Evolutionary conservation across 805 yeast genomes (phyloP).

Genomic region (Isabelozyma pseudorhagii): DNA sequence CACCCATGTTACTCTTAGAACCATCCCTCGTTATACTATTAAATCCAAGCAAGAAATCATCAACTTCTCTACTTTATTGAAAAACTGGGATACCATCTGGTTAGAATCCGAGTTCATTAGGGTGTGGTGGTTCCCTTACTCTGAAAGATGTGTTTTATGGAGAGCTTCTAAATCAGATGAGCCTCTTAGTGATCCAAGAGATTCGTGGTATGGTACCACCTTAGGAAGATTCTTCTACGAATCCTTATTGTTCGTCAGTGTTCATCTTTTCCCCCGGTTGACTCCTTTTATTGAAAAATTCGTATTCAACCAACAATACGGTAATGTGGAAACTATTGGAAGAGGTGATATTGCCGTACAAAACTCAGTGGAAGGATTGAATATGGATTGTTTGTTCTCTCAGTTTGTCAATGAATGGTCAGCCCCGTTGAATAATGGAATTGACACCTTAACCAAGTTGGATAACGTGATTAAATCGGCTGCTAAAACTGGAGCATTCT

Average conservation of each 20-base stretch:
- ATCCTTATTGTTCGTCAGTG: conserved; percentile 73
- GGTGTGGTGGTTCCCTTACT: conserved; percentile 97
- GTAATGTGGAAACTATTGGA: conserved; percentile 63
- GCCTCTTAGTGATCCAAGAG: conserved; percentile 59
- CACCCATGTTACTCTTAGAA: conserved; percentile 78
- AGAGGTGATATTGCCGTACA: conserved; percentile 67
- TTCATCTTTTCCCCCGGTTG: conserved; percentile 64
- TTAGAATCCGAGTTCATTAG: conserved; percentile 86
- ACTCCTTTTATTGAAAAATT: conserved; percentile 86
- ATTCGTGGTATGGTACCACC: conserved; percentile 82
- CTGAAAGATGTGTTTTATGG: conserved; percentile 85
- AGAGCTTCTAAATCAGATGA: conserved; percentile 76
- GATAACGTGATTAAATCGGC: conserved; percentile 62
- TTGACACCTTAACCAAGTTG: conserved; percentile 62
- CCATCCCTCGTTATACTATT: conserved; percentile 79
- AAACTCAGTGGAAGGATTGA: conserved; percentile 79
- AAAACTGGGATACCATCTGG: conserved; percentile 79
- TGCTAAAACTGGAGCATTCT: conserved; percentile 57
- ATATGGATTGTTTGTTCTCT: conserved; percentile 92
- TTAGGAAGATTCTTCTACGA: conserved; percentile 81
- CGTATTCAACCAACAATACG: conserved; percentile 83
- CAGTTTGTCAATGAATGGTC: conserved; percentile 98
- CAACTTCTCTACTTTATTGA: conserved; percentile 66
- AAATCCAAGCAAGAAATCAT: conserved; percentile 81
- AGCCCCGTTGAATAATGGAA: conserved; percentile 80